Percentiles rank a stretch among this genome's conserved stretches.
phyloP scores from a whole-genome alignment of 352 stramenopile genomes.

The Pythium rhizo-oryzae region DNA sequence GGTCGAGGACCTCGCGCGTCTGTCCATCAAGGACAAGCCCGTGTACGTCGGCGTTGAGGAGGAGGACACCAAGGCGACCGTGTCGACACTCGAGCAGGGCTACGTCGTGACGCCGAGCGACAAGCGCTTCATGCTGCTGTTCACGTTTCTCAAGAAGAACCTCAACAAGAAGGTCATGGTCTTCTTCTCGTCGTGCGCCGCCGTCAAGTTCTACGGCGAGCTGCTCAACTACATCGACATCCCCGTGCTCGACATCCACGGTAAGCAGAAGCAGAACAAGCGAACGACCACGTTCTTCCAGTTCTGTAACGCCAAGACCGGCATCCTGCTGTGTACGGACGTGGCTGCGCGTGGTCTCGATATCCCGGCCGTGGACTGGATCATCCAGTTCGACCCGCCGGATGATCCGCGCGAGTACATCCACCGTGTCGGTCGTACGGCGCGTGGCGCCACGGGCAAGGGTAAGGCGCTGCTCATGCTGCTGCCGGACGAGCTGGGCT shows the following conservation, averaged over 20 bases:
- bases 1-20: conserved; percentile 95
- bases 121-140: conserved; percentile 98
- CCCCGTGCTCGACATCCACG: conserved; percentile 98
- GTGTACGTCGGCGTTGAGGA: conserved; percentile 97
- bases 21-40: conserved; percentile 95
- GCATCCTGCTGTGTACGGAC: conserved; percentile 99
- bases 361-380: conserved; percentile 98
- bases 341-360: conserved; percentile 97
- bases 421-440: conserved; percentile 88
- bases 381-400: conserved; percentile 99
- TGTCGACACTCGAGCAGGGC: conserved; percentile 95
- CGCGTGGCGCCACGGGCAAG: conserved; percentile 87
- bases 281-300: conserved; percentile 99
- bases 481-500: conserved; percentile 96
- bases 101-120: conserved; percentile 98
- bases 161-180: conserved; percentile 99
- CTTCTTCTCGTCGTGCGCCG: conserved; percentile 92
- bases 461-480: conserved; percentile 98
- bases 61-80: conserved; percentile 91
- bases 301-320: conserved; percentile 97
- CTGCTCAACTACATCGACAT: conserved; percentile 99
- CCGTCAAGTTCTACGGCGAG: conserved; percentile 99
- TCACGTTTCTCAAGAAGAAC: conserved; percentile 99
- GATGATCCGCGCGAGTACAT: conserved; percentile 99
- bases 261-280: conserved; percentile 99